These are phyloP conservation scores for Sordaria brevicollis DNA, from an alignment of 495 filamentous ascomycete genomes.

Conservation along the genomic window DNA sequence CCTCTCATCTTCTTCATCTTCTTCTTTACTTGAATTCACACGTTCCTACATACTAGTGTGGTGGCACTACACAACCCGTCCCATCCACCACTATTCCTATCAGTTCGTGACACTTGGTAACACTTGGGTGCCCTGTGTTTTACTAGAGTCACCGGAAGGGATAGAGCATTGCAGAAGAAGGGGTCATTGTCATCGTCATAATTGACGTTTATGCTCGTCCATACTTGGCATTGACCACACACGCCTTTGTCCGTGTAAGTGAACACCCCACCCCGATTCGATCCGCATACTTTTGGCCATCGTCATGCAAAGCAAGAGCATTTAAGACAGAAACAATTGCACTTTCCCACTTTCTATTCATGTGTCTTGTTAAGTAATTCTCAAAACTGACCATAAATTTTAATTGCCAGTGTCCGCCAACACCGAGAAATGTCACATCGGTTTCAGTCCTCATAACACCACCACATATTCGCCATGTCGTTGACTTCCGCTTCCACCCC, in stretches of 20 bases:
- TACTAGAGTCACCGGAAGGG: background rate
- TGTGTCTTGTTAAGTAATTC: background rate
- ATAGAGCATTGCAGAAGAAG: background rate
- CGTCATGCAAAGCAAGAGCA: background rate
- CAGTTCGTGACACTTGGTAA: background rate
- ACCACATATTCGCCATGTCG: slow-evolving; percentile 19
- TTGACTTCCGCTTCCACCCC: slow-evolving; percentile 21
- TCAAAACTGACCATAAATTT: background rate
- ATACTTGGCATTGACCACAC: background rate
- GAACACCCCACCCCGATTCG: background rate
- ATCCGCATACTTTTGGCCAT: background rate
- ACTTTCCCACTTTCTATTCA: background rate
- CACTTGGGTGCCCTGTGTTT: background rate
- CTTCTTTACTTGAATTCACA: background rate
- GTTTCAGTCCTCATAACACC: background rate
- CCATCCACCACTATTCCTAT: background rate
- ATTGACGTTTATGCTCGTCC: background rate
- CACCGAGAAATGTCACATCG: background rate
- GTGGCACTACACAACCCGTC: background rate
- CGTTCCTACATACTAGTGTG: background rate
- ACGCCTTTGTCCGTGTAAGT: background rate
- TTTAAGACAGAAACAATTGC: background rate
- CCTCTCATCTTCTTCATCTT: background rate
- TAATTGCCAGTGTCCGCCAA: background rate
- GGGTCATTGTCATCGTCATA: background rate